phyloP scores from a whole-genome alignment of 306 rosid genomes.

The Cucurbita ficifolia region DNA sequence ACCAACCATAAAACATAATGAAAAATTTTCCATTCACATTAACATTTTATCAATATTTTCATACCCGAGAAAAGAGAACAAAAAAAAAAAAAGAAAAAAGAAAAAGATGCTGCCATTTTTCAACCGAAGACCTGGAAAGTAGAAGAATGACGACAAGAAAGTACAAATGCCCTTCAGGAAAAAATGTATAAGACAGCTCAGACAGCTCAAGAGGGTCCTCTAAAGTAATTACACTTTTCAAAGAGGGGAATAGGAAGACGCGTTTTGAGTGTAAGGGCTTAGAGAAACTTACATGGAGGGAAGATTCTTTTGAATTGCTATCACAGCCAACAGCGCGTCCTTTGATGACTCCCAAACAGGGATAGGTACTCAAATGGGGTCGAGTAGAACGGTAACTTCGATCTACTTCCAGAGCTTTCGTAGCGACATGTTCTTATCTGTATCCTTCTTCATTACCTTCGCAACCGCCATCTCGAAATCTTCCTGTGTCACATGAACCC shows the following conservation, averaged over 20 bases:
- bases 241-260: not conserved
- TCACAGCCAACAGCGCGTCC: not conserved
- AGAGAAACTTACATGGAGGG: not conserved
- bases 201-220: not conserved
- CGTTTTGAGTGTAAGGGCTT: not conserved
- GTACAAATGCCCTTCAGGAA: not conserved
- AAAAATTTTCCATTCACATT: too few relatives aligned
- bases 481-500: conserved; percentile 89
- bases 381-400: not conserved
- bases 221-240: not conserved
- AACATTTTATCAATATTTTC: too few relatives aligned
- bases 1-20: too few relatives aligned
- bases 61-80: not conserved
- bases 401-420: conserved; percentile 88
- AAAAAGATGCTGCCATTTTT: not conserved
- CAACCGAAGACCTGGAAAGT: not conserved
- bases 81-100: not conserved
- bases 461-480: conserved; percentile 99
- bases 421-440: conserved; percentile 81
- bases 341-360: not conserved
- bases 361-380: too few relatives aligned
- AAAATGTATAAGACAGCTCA: not conserved
- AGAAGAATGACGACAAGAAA: not conserved
- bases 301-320: not conserved
- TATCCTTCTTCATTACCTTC: conserved; percentile 98